These are phyloP conservation scores for Aspergillus haitiensis DNA, from an alignment of 495 filamentous ascomycete species.

Conservation along the genomic window DNA sequence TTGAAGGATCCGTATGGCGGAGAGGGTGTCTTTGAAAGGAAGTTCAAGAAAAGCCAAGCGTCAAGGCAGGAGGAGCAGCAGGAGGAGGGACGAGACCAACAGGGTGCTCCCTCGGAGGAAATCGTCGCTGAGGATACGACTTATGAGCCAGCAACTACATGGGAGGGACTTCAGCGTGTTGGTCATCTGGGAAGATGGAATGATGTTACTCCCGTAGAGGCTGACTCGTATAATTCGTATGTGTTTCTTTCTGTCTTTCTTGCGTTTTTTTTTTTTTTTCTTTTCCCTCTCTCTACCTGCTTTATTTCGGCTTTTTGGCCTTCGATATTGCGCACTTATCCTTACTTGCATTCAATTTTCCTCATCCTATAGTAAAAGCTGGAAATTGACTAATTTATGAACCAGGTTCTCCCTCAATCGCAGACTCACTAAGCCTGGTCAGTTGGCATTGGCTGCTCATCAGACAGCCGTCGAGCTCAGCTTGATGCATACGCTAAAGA, in stretches of 20 bases:
- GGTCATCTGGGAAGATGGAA: conserved; percentile 54
- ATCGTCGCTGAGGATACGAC: conserved; percentile 17
- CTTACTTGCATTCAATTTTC: neutral
- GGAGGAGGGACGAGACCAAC: conserved; percentile 4
- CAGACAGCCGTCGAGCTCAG: conserved; percentile 51
- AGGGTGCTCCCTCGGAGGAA: conserved; percentile 12
- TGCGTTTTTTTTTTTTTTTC: neutral
- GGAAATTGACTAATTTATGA: neutral
- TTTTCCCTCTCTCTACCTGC: neutral
- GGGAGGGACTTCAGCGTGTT: conserved; percentile 57
- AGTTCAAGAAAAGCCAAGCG: conserved; percentile 26
- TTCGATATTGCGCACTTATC: neutral
- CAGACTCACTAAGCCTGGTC: conserved; percentile 26
- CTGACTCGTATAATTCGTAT: conserved; percentile 32
- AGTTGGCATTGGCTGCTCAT: conserved; percentile 35
- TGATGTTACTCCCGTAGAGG: conserved; percentile 24
- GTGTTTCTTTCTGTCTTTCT: conserved; percentile 17
- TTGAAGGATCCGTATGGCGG: conserved; percentile 53
- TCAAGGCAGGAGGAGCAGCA: conserved; percentile 19
- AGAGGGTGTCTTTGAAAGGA: conserved; percentile 35
- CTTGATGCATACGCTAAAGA: conserved; percentile 39
- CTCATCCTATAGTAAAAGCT: neutral
- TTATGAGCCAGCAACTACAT: conserved; percentile 60
- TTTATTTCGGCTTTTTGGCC: neutral
- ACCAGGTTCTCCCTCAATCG: conserved; percentile 24